phyloP scores from a whole-genome alignment of 2,329 filamentous ascomycete species.

The Fusarium pininemorale region DNA sequence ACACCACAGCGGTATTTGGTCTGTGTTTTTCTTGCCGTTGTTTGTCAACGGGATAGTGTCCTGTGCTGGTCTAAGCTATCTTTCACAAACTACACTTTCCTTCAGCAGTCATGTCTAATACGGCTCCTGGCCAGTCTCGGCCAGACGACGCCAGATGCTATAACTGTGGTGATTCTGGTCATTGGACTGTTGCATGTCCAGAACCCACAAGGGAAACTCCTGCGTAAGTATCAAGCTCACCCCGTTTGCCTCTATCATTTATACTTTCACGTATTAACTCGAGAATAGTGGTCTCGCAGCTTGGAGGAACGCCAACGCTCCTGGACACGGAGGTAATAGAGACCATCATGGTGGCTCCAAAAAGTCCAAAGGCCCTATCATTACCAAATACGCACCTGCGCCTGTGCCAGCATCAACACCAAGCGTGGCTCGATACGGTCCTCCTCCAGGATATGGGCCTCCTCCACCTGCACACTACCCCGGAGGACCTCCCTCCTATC shows the following conservation, averaged over 20 bases:
- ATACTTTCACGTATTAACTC: slow-evolving; percentile 14
- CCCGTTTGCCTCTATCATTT: neutral
- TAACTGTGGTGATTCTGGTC: slow-evolving; percentile 61
- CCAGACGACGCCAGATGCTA: slow-evolving; percentile 58
- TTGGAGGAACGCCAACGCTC: slow-evolving; percentile 48
- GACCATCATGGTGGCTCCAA: slow-evolving; percentile 44
- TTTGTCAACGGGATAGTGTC: neutral
- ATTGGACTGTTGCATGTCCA: slow-evolving; percentile 64
- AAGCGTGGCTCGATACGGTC: slow-evolving; percentile 33
- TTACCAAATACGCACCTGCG: slow-evolving; percentile 49
- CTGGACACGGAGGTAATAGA: slow-evolving; percentile 39
- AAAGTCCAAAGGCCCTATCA: slow-evolving; percentile 48
- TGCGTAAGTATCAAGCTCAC: slow-evolving; percentile 54
- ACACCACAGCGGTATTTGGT: neutral
- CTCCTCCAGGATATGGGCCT: slow-evolving; percentile 38
- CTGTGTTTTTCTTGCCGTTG: neutral
- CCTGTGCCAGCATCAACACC: slow-evolving; percentile 33
- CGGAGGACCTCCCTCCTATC: slow-evolving; percentile 37
- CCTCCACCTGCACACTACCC: slow-evolving; percentile 40
- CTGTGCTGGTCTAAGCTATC: neutral
- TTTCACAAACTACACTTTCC: neutral
- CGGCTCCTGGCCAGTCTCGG: slow-evolving; percentile 43
- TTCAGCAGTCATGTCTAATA: slow-evolving; percentile 41
- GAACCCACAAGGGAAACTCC: slow-evolving; percentile 58
- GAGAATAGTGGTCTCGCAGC: slow-evolving; percentile 48